Base-by-base conservation (phyloP, 2,329 filamentous ascomycete species). In the Botryotinia globosa region DNA sequence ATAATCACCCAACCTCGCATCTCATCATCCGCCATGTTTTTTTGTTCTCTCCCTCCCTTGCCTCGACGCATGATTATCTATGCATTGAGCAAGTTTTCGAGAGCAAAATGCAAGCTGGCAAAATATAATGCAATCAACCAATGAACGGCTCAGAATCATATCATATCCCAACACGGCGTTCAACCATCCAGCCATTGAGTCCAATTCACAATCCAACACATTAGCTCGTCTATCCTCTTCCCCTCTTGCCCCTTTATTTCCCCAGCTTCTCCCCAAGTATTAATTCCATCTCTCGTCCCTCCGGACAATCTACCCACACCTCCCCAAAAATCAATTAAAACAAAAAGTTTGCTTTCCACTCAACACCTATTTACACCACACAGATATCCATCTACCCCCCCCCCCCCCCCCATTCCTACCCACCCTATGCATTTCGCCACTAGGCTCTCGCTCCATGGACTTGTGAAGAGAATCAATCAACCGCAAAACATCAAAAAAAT, bases 191-290 rank as follows among this genome's bases (percentile, higher is more conserved):
- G 10, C 67, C 42, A 69, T 45, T 58, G 51, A 69, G 42, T 69
- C 56, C 37, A 69, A 69, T 69, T n/a, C 67, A 5, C 48, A 67
- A 67, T 67, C 64, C 64, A 67, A 67, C 64, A 69, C 58, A 34
- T 62, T 22, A 69, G 12, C n/a, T 44, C 29, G 37, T 25, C 51
- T 34, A n/a, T 25, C 29, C 37, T 44, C 54, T 32, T 22, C 39
- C 14, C n/a, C 45, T 16, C 22, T 69, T 18, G 5, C n/a, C n/a
- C 37, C 20, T 22, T 61, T 6, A 34, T 39, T 42, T 39, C 16
- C 16, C 34, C 54, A 14, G 22, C 64, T n/a, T 54, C 25, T 67
- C 20, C 6, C 32, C 22, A 54, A 68, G 29, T 39, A 58, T 69
- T 62, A 58, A 34, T 25, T 29, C 16, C 39, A 5, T 34, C 29